Evolutionary conservation across 2,329 filamentous ascomycete species (phyloP).

Genomic region (Helicocarpus griseus): DNA sequence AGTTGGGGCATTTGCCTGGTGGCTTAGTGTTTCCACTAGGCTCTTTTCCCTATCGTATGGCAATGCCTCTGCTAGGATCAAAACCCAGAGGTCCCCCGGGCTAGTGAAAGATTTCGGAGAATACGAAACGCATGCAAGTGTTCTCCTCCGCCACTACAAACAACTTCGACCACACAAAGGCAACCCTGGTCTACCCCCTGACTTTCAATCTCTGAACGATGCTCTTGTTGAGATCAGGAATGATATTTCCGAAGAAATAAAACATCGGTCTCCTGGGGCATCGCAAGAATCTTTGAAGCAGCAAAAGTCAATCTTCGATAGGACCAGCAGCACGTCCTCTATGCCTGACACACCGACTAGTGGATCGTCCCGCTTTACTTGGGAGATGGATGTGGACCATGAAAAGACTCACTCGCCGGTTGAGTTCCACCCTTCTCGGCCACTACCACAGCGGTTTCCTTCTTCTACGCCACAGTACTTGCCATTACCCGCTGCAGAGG

Average conservation of each 20-base stretch:
- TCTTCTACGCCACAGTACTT: constrained; percentile 10
- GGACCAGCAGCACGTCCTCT: constrained; percentile 37
- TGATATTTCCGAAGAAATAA: constrained; percentile 33
- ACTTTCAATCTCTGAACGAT: background rate
- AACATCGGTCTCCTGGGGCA: constrained; percentile 30
- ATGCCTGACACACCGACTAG: constrained; percentile 28
- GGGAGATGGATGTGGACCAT: constrained; percentile 13
- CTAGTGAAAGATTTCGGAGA: constrained; percentile 39
- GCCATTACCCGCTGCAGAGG: constrained; percentile 1
- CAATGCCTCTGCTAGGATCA: constrained; percentile 32
- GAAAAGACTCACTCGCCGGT: constrained; percentile 12
- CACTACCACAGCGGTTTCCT: background rate
- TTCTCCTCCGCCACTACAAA: constrained; percentile 31
- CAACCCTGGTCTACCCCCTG: constrained; percentile 18
- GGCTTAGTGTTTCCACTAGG: constrained; percentile 33
- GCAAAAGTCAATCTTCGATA: constrained; percentile 38
- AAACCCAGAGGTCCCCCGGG: constrained; percentile 25
- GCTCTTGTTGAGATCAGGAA: constrained; percentile 25
- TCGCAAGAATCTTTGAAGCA: constrained; percentile 29
- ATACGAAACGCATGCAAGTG: constrained; percentile 37
- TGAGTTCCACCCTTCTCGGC: constrained; percentile 1
- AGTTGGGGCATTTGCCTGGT: constrained; percentile 30
- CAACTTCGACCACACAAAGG: constrained; percentile 20
- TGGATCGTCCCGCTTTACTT: constrained; percentile 13
- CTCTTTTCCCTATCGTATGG: constrained; percentile 35